Conservation (phyloP, 352 stramenopile genomes). For the Globisporangium solare region DNA sequence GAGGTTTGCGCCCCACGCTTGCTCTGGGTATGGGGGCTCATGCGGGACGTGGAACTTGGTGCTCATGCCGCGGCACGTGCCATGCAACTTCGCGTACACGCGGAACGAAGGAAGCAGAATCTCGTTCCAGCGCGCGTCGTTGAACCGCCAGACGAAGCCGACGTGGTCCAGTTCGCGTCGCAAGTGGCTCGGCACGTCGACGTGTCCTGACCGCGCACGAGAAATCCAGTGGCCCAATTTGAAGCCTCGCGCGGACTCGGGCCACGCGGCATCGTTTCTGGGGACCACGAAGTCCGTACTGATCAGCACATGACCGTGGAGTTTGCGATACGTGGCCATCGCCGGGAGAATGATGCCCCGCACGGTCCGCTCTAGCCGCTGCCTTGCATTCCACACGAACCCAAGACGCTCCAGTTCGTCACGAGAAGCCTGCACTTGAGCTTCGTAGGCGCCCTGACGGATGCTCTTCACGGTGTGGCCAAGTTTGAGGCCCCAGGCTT, state of each 20-base stretch:
- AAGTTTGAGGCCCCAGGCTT: slow-evolving; percentile 80
- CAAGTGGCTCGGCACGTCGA: slow-evolving; percentile 34
- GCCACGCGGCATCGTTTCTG: slow-evolving; percentile 46
- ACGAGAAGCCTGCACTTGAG: slow-evolving; percentile 71
- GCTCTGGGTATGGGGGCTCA: slow-evolving; percentile 44
- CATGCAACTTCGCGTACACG: slow-evolving; percentile 50
- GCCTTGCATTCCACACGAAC: slow-evolving; percentile 90
- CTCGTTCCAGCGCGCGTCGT: slow-evolving; percentile 63
- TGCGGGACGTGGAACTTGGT: slow-evolving; percentile 72
- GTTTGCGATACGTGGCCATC: slow-evolving; percentile 38
- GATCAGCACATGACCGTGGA: slow-evolving; percentile 48
- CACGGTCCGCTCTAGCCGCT: slow-evolving; percentile 55
- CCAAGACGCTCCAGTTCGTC: slow-evolving; percentile 80
- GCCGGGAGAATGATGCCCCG: slow-evolving; percentile 51
- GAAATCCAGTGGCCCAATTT: slow-evolving; percentile 73
- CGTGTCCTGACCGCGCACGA: slow-evolving; percentile 41
- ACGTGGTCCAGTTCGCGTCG: slow-evolving; percentile 49
- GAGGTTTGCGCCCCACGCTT: slow-evolving; percentile 68
- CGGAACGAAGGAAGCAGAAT: slow-evolving; percentile 64
- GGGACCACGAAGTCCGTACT: slow-evolving; percentile 72
- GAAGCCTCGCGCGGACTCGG: slow-evolving; percentile 47
- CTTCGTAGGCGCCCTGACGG: slow-evolving; percentile 68
- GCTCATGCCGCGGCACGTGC: slow-evolving; percentile 60
- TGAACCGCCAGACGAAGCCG: slow-evolving; percentile 71
- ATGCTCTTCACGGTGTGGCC: slow-evolving; percentile 92